Evolutionary conservation across 177 flowering plant species (phyloP), one percentile per base, ranked within the genome.

Genomic region (Vitis hybrid): DNA sequence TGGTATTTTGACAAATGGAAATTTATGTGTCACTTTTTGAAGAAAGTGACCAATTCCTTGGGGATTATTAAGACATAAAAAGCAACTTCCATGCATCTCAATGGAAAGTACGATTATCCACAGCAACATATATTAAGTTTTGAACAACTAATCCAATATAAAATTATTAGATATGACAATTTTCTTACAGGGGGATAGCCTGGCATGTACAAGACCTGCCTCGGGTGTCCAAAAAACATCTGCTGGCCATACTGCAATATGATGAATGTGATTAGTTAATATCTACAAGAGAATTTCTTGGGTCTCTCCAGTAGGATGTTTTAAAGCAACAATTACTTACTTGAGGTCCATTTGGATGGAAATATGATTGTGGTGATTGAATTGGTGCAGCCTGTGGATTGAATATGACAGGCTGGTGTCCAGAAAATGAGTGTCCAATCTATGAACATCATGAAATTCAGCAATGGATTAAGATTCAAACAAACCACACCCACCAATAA

Each of bases 331-430:
- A 9, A 48, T 7, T 11, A 60, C 75, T 65, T 73, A 90, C 98
- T 92, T 89, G 86, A 72, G 92, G 95, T 55, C 89, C 97, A 89
- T 81, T 90, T 57, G 97, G 89, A 77, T 83, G 93, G 74, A 84
- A 81, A 78, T 84, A 95, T 61, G 85, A 80, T 72, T 89, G 97
- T 59, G 90, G 89, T 26, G 94, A 65, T 64, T 84, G 94, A 76
- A 89, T 57, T 45, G 86, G 80, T 51, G 87, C 78, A 74, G 75
- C 82, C 72, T 79, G 93, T 20, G 85, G 85, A 79, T 82, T 89
- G 74, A 81, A 88, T 49, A 95, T 71, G 60, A 93, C 82, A 71
- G 93, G 94, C 68, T 89, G 98, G 58, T 77, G 97, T 48, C 85
- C 87, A 68, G 77, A 75, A 85, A 79, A 95, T 29, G 92, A 70